phyloP scores from a whole-genome alignment of 495 filamentous ascomycete genomes.

The Cercophora sp. region DNA sequence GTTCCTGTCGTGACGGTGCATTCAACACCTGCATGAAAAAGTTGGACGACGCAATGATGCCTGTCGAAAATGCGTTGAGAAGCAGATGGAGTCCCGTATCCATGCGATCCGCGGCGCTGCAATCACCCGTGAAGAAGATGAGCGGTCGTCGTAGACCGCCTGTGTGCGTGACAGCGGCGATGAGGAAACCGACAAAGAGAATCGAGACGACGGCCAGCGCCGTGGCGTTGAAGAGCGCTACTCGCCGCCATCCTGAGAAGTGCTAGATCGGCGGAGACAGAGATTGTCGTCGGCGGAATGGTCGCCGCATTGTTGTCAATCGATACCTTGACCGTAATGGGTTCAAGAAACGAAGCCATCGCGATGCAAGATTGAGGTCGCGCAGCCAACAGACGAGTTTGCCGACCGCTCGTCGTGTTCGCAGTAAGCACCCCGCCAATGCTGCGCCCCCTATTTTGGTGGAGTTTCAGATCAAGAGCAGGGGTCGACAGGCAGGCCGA shows the following conservation, averaged over 20 bases:
- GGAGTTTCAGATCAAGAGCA: too few relatives aligned
- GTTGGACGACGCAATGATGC: neutral
- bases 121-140: neutral
- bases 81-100: constrained; percentile 5
- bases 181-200: neutral
- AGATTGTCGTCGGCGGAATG: too few relatives aligned
- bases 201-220: neutral
- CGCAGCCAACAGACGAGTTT: too few relatives aligned
- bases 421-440: too few relatives aligned
- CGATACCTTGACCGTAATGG: too few relatives aligned
- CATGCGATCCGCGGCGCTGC: neutral
- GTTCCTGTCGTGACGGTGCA: neutral
- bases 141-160: neutral
- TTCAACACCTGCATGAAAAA: constrained; percentile 10
- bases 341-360: too few relatives aligned
- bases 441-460: too few relatives aligned
- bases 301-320: too few relatives aligned
- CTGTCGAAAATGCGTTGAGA: constrained; percentile 2
- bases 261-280: too few relatives aligned
- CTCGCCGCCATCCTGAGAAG: neutral
- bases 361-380: too few relatives aligned
- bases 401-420: too few relatives aligned
- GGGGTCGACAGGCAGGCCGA: too few relatives aligned
- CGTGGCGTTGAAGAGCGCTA: neutral
- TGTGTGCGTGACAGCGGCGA: neutral